These are phyloP conservation scores for Theobroma grandiflorum DNA, from an alignment of 441 rosid species.

Conservation along the genomic window DNA sequence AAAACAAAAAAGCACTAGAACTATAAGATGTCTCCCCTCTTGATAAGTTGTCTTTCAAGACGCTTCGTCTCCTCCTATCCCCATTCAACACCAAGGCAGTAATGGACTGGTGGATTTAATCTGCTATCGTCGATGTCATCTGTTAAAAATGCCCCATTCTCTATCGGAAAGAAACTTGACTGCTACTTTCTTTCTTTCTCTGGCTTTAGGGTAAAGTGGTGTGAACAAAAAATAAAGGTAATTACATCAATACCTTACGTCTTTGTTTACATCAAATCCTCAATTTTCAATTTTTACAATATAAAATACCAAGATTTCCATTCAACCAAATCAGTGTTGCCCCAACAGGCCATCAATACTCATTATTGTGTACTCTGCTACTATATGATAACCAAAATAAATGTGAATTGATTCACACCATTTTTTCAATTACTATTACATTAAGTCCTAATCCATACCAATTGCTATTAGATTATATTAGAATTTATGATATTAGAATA, in stretches of 20 bases:
- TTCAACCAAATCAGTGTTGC: background rate
- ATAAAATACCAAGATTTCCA: too few relatives aligned
- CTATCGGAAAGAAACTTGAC: slow-evolving; percentile 68
- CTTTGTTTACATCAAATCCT: background rate
- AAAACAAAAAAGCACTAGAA: slow-evolving; percentile 35
- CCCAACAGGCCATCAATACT: background rate
- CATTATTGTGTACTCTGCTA: background rate
- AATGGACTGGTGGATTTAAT: slow-evolving; percentile 90
- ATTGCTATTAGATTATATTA: too few relatives aligned
- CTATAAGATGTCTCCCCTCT: slow-evolving; percentile 62
- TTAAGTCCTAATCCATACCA: too few relatives aligned
- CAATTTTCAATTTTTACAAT: too few relatives aligned
- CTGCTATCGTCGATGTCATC: slow-evolving; percentile 80
- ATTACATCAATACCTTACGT: background rate
- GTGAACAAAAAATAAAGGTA: slow-evolving; percentile 32
- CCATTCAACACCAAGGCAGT: slow-evolving; percentile 93
- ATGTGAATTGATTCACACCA: too few relatives aligned
- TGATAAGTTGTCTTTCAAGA: slow-evolving; percentile 47
- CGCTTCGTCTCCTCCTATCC: slow-evolving; percentile 88
- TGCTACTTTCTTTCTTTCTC: slow-evolving; percentile 79
- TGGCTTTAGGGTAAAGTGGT: slow-evolving; percentile 70
- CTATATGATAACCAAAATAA: background rate
- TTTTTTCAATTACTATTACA: too few relatives aligned
- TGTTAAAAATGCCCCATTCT: slow-evolving; percentile 87
- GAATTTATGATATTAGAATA: too few relatives aligned